Base-by-base conservation (phyloP, 1,284 basidiomycete genomes). In the Tilletia setariae region DNA sequence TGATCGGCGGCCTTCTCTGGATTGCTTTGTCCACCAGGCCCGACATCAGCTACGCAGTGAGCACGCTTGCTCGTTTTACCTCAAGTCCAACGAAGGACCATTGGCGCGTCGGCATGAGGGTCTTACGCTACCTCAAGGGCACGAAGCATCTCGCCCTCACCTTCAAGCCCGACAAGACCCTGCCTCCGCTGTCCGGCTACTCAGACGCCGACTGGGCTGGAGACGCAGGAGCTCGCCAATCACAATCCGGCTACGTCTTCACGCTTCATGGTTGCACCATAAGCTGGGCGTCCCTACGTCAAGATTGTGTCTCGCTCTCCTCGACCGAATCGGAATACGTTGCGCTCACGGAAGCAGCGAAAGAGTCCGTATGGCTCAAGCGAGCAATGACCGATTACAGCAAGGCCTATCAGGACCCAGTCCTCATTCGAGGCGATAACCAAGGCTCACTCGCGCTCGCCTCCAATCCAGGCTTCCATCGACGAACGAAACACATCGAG, bases 171-270 rank as follows among this genome's bases (percentile, higher is more conserved):
- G 7, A 28, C 11, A 13, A 16, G 23, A 8, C 16, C 53, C 23
- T 28, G 28, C 53, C 23, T 30, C 19, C 21, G 6, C 16, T 59
- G 15, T 21, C 32, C 4, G 53, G 53, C 53, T 59, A 28, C 8
- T 59, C 53, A 1, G 53, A 59, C 8, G 53, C 53, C 53, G 53
- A 59, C 53, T 59, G 53, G 53, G 53, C 53, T 1, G 53, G 53
- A 23, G 28, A 59, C 15, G 23, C 16, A 16, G 53, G 19, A 25
- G 53, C 15, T 19, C n/a, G 53, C 1, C 53, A 59, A 19, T 59
- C 53, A 15, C 53, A 59, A 30, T 59, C 53, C 53, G 53, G 53
- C 16, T 59, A 59, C 53, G 19, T 59, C 53, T 59, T 59, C 53
- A 23, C 25, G 53, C 53, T 59, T 1, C 32, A 59, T 30, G 53